A percentile compares a stretch with the other conserved stretches of the same genome.
phyloP scores from a whole-genome alignment of 352 stramenopile species.

The Globisporangium solare region DNA sequence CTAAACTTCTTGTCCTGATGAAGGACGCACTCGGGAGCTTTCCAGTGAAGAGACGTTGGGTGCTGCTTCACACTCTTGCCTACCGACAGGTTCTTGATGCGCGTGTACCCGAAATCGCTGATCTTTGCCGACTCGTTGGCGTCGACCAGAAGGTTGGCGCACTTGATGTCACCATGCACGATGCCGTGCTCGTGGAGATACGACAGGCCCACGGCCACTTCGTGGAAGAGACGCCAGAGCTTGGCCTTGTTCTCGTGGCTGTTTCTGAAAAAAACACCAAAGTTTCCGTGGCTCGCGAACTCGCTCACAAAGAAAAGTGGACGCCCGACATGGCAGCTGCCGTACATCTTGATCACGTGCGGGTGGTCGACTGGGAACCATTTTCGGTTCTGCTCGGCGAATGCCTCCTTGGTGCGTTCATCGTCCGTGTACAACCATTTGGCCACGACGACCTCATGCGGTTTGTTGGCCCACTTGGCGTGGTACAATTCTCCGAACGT shows the following conservation, averaged over 20 bases:
- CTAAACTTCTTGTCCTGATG: conserved; percentile 2
- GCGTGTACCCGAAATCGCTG: conserved; percentile 34
- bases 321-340: conserved; percentile 32
- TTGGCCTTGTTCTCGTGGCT: conserved; percentile 6
- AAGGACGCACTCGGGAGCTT: conserved; percentile 31
- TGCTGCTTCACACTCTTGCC: conserved; percentile 20
- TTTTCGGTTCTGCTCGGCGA: conserved; percentile 28
- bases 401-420: conserved; percentile 14
- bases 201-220: conserved; percentile 40
- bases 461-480: conserved; percentile 25
- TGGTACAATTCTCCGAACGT: conserved; percentile 25
- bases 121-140: conserved; percentile 27
- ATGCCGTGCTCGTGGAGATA: conserved; percentile 66
- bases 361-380: conserved; percentile 32
- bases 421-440: conserved; percentile 20
- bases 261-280: background rate
- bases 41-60: conserved; percentile 27
- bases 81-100: conserved; percentile 17
- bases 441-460: conserved; percentile 30
- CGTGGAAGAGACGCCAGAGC: conserved; percentile 22
- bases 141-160: conserved; percentile 76
- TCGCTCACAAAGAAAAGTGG: conserved; percentile 18
- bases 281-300: background rate
- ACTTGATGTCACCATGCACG: conserved; percentile 87
- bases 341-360: conserved; percentile 35